Percentiles rank a stretch among this genome's conserved stretches.
Evolutionary conservation across 2,329 filamentous ascomycete genomes (phyloP).

Genomic region (Neofusicoccum parvum): DNA sequence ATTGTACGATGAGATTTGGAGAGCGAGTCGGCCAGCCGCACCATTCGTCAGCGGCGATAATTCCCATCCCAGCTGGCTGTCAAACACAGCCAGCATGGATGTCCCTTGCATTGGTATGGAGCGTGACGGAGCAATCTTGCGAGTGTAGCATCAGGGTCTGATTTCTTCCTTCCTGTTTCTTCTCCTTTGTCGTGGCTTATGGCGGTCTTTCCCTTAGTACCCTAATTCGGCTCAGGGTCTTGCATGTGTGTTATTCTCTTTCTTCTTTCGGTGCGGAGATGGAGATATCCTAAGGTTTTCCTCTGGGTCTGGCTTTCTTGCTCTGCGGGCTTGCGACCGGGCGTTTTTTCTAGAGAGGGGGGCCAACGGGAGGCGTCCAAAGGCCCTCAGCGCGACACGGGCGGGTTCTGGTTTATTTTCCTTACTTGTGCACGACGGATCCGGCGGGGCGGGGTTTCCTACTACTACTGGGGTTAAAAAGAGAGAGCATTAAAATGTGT

Average conservation of each 20-base stretch:
- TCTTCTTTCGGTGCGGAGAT: conserved; percentile 25
- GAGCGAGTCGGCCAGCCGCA: conserved; percentile 7
- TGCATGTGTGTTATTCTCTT: conserved; percentile 24
- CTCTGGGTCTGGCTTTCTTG: conserved; percentile 21
- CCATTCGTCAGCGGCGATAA: conserved; percentile 14
- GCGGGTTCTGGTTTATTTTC: conserved; percentile 16
- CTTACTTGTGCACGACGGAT: conserved; percentile 17
- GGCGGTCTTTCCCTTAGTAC: conserved; percentile 14
- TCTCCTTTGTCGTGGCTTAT: conserved; percentile 31
- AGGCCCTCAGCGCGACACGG: conserved; percentile 9
- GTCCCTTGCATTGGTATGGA: conserved; percentile 21
- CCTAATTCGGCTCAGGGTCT: conserved; percentile 20
- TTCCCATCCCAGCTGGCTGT: conserved; percentile 8
- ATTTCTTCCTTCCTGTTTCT: conserved; percentile 28
- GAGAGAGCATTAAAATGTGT: conserved; percentile 19
- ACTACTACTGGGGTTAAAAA: conserved; percentile 11
- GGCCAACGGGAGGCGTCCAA: conserved; percentile 22
- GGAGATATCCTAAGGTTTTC: conserved; percentile 22
- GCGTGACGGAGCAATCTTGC: conserved; percentile 21
- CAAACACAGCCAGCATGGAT: conserved; percentile 6
- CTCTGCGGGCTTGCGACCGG: conserved; percentile 20
- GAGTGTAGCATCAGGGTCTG: conserved; percentile 22
- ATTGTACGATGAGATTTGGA: conserved; percentile 26
- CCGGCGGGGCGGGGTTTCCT: conserved; percentile 7
- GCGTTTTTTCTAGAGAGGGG: conserved; percentile 20